Evolutionary conservation across 2,329 filamentous ascomycete genomes (phyloP), one percentile per base, ranked within the genome.

Genomic region (Uncinocarpus reesii): DNA sequence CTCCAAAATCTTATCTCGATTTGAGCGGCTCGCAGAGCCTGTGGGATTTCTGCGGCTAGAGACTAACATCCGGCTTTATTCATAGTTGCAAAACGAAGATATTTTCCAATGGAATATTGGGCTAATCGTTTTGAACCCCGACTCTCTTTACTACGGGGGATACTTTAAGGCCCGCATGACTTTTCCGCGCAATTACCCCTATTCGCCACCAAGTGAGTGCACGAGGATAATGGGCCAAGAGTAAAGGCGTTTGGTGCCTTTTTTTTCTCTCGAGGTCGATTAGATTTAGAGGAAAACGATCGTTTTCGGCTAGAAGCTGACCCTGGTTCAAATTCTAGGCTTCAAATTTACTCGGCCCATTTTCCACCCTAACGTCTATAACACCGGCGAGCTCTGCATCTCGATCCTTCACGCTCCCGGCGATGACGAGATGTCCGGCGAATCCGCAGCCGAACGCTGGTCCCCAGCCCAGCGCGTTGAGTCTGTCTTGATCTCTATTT

Each of bases 331-430:
- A 29, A 10, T 10, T 38, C 16, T 55, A 74, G 84, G 83, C 48
- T 96, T 98, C 73, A 82, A 83, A 55, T 96, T 98, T 69, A 65
- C 80, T 15, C 77, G 76, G 28, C 80, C 84, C 13, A 82, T 96
- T 53, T 87, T 80, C 69, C 90, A 98, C 65, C 90, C 90, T 2
- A 98, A 98, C 65, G 82, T 98, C 60, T 96, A 96, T 70, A 70
- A 80, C 4, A 86, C 95, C 64, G 90, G 90, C 58, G 83, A 83
- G 56, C 77, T 96, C 37, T 96, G 92, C 72, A 96, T 98, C 64
- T 95, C 89, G 38, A 98, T 98, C 60, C 80, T 98, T 8, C 90
- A 98, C 67, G 78, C 80, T 15, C 88, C 92, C 0, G 92, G 92
- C 56, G 87, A 95, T 52, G 90, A 96, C 62, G 79, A 84, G 57